Base-by-base conservation (phyloP, 192 early-diverging fungal species). In the Geranomyces variabilis region DNA sequence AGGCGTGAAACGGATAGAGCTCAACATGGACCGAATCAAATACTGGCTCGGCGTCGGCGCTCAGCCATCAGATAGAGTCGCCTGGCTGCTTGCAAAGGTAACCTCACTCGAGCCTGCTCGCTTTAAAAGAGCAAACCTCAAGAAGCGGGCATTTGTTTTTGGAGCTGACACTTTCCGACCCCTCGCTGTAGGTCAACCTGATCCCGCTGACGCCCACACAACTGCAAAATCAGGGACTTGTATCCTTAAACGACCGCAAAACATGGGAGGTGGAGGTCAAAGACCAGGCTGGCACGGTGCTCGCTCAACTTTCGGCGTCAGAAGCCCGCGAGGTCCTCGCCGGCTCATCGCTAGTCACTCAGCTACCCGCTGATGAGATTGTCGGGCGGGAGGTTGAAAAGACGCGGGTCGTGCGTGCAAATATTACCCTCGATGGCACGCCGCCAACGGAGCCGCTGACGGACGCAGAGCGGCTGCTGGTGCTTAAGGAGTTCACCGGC, bases 21-120 rank as follows among this genome's bases (percentile, higher is more conserved):
- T 97, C 58, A 90, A 96, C 72, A 84, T 89, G 79, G 92, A 90
- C 43, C 89, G 96, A 36, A 91, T 92, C 77, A 96, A 98, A 79
- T 96, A 99, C 79, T 99, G 97, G 97, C 80, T 99, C 49, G 91
- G 90, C 21, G 93, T 94, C 26, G 97, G 97, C 10, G 97, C 97
- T n/a, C 93, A 96, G 83, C 95, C 95, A 2, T 88, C 89, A n/a
- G 91, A 94, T 33, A 81, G 89, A 46, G 97, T 96, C n/a, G 88
- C 87, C 26, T 92, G 90, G 73, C 77, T 99, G 77, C 80, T 99
- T 22, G 90, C 88, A 63, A 93, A 93, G 89, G 91, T 93, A 75
- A 24, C n/a, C n/a, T n/a, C n/a, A n/a, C n/a, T n/a, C 63, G 64
- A 21, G 30, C 48, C 48, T 14, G 64, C n/a, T n/a, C n/a, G n/a